Evolutionary conservation across 441 rosid species (phyloP).

Genomic region (Gossypium aridum): DNA sequence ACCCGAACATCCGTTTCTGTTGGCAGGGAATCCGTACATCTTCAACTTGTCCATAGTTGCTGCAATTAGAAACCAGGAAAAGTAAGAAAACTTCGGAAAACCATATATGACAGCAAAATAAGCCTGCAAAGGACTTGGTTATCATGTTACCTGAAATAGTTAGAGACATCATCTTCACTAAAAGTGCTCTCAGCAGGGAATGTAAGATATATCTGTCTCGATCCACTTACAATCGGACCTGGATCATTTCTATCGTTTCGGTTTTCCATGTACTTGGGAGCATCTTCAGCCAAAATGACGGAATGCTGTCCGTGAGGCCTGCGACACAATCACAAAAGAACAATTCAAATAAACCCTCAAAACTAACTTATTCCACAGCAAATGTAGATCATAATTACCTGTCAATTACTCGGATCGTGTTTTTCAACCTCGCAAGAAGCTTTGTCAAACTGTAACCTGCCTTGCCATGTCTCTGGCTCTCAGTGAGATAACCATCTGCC

Average conservation of each 20-base stretch:
- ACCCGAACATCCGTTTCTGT: slow-evolving; percentile 68
- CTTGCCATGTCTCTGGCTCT: slow-evolving; percentile 75
- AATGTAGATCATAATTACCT: slow-evolving; percentile 26
- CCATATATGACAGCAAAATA: not conserved
- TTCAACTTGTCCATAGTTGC: slow-evolving; percentile 58
- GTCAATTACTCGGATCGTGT: slow-evolving; percentile 45
- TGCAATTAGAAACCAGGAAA: slow-evolving; percentile 17
- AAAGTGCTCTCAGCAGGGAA: slow-evolving; percentile 69
- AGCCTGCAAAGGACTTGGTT: not conserved
- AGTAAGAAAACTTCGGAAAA: not conserved
- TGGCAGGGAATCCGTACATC: slow-evolving; percentile 73
- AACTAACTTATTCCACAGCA: not conserved
- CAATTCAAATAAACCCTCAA: not conserved
- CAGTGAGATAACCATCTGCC: slow-evolving; percentile 69
- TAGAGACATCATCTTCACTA: slow-evolving; percentile 61
- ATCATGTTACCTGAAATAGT: slow-evolving; percentile 48
- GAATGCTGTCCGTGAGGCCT: slow-evolving; percentile 82
- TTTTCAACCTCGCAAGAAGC: slow-evolving; percentile 50
- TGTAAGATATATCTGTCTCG: slow-evolving; percentile 59
- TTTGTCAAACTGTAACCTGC: slow-evolving; percentile 65
- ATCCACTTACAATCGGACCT: slow-evolving; percentile 44
- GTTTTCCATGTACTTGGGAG: slow-evolving; percentile 35
- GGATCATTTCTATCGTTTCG: slow-evolving; percentile 39
- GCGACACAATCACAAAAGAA: slow-evolving; percentile 17
- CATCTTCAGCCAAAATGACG: slow-evolving; percentile 58